Conservation (phyloP, 2,329 filamentous ascomycete species). For the Chaetomiaceae sp. region DNA sequence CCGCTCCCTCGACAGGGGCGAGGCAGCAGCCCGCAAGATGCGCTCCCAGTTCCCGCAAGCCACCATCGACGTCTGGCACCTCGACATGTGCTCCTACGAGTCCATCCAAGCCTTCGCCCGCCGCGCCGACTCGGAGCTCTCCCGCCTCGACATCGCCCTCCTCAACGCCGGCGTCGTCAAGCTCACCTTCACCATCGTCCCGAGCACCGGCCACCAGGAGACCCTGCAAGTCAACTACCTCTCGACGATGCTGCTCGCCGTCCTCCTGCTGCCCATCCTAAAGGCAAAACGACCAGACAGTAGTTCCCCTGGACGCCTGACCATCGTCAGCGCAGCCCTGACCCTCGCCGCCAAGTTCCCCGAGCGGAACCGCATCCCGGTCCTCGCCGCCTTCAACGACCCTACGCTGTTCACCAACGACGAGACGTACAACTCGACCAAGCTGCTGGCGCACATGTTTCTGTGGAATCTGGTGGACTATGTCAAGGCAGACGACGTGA, state of each 20-base stretch:
- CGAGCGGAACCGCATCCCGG: too few species aligned
- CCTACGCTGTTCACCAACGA: too few species aligned
- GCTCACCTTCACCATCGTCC: not conserved
- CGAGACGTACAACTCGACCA: too few species aligned
- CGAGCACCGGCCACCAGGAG: slow-evolving; percentile 44
- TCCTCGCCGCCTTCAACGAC: too few species aligned
- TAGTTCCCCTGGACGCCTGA: too few species aligned
- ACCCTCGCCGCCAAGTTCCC: too few species aligned
- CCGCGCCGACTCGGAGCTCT: slow-evolving; percentile 26
- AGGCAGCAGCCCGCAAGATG: slow-evolving; percentile 34
- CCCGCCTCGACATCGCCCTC: slow-evolving; percentile 39
- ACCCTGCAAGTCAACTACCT: slow-evolving; percentile 52
- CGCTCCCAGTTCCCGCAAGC: slow-evolving; percentile 32
- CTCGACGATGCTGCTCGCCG: slow-evolving; percentile 46
- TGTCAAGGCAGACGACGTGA: too few species aligned
- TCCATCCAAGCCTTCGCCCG: slow-evolving; percentile 40
- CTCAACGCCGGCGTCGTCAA: slow-evolving; percentile 40
- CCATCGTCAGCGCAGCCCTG: too few species aligned
- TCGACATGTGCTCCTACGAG: slow-evolving; percentile 42
- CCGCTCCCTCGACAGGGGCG: slow-evolving; percentile 31
- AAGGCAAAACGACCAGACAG: too few species aligned
- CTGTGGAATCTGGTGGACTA: too few species aligned
- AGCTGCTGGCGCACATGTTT: too few species aligned
- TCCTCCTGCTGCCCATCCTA: slow-evolving; percentile 49
- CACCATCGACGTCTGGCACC: slow-evolving; percentile 40